A percentile compares a stretch with the other conserved stretches of the same genome.
These are phyloP conservation scores for Gillenia trifoliata DNA, from an alignment of 306 rosid genomes.

Conservation along the genomic window DNA sequence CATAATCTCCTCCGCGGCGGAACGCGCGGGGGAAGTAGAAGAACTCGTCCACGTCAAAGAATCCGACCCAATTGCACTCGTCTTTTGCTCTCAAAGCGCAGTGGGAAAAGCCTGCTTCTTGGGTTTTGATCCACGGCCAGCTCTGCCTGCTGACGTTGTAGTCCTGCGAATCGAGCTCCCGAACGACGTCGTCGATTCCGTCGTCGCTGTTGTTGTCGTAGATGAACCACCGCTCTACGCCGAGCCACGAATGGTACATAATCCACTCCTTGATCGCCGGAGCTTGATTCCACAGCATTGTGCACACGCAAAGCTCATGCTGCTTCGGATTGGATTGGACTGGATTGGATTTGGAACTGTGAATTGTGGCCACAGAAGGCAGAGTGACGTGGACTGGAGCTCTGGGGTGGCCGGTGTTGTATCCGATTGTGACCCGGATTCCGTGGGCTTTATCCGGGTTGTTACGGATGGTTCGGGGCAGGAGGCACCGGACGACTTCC, in stretches of 20 bases:
- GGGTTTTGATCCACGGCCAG: slow-evolving; percentile 99
- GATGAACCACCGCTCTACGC: slow-evolving; percentile 89
- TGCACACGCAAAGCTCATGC: slow-evolving; percentile 78
- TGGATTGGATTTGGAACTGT: slow-evolving; percentile 3
- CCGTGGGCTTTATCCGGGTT: slow-evolving; percentile 48
- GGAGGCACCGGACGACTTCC: slow-evolving; percentile 72
- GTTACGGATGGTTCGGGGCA: slow-evolving; percentile 48
- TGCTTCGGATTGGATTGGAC: slow-evolving; percentile 23
- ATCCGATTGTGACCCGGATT: slow-evolving; percentile 55
- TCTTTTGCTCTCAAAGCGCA: slow-evolving; percentile 79
- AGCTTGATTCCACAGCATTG: slow-evolving; percentile 97
- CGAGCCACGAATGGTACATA: slow-evolving; percentile 89
- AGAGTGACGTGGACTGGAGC: slow-evolving; percentile 30
- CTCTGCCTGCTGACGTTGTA: slow-evolving; percentile 60
- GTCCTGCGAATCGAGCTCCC: slow-evolving; percentile 47
- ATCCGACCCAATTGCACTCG: slow-evolving; percentile 92
- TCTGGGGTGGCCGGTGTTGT: slow-evolving; percentile 20
- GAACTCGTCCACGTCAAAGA: slow-evolving; percentile 93
- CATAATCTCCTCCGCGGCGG: slow-evolving; percentile 5
- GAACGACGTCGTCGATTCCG: slow-evolving; percentile 48
- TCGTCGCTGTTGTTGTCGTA: slow-evolving; percentile 95
- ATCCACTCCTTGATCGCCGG: slow-evolving; percentile 77
- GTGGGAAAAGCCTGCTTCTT: slow-evolving; percentile 95
- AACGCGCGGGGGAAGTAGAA: slow-evolving; percentile 61
- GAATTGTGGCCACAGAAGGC: slow-evolving; percentile 65